Percentiles rank a stretch among this genome's conserved stretches.
These are phyloP conservation scores for Corylus avellana DNA, from an alignment of 306 rosid genomes.

Conservation along the genomic window DNA sequence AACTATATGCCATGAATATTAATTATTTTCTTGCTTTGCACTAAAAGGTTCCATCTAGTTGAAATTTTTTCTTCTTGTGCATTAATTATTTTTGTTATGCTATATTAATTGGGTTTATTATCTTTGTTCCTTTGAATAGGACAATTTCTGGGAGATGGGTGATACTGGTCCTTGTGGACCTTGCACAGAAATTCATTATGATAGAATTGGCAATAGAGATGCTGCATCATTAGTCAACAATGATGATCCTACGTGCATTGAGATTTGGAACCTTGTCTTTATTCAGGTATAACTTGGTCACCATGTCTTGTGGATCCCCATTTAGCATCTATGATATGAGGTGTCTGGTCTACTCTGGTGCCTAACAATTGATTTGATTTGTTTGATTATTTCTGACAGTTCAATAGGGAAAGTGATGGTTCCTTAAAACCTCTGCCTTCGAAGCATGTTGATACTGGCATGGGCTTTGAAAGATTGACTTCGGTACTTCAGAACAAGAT, in stretches of 20 bases:
- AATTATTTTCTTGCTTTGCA: background rate
- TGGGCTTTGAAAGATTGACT: slow-evolving; percentile 96
- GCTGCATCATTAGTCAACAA: slow-evolving; percentile 89
- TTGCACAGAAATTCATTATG: slow-evolving; percentile 96
- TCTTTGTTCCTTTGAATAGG: slow-evolving; percentile 48
- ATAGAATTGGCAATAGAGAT: slow-evolving; percentile 91
- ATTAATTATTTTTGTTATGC: background rate
- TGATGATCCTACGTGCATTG: slow-evolving; percentile 94
- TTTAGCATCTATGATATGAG: background rate
- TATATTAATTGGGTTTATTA: slow-evolving; percentile 14
- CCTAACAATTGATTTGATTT: background rate
- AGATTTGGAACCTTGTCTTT: slow-evolving; percentile 97
- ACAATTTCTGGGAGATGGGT: slow-evolving; percentile 99
- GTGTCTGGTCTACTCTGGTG: background rate
- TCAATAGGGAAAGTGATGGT: slow-evolving; percentile 87
- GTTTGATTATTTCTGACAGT: slow-evolving; percentile 45
- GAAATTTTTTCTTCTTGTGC: background rate
- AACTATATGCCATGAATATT: background rate
- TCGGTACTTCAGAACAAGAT: slow-evolving; percentile 82
- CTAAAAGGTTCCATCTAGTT: background rate
- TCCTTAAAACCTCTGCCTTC: slow-evolving; percentile 87
- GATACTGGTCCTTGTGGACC: slow-evolving; percentile 99
- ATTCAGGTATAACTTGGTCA: slow-evolving; percentile 67
- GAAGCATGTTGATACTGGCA: slow-evolving; percentile 93
- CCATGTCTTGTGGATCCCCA: slow-evolving; percentile 10